These are phyloP conservation scores for Coemansia sp. DNA, from an alignment of 192 early-diverging fungal species.

Conservation along the genomic window DNA sequence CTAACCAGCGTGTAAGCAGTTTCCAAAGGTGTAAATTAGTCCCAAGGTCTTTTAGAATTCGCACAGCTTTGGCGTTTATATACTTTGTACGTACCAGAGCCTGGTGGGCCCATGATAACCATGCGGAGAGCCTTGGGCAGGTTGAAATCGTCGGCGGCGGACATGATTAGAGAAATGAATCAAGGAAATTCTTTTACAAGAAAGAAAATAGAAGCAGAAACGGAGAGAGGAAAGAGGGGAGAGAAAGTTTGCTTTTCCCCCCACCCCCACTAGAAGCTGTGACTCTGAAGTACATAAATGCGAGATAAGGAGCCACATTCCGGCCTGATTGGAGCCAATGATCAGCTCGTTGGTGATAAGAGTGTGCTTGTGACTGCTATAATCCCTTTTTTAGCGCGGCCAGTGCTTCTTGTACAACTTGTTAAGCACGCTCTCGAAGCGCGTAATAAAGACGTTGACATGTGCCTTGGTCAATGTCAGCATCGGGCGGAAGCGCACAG, in stretches of 20 bases:
- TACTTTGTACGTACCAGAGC: conserved; percentile 67
- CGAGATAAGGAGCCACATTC: not conserved
- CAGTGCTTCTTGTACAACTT: conserved; percentile 57
- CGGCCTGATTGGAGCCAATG: not conserved
- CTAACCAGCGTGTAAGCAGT: conserved; percentile 18
- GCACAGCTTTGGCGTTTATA: not conserved
- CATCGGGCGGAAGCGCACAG: conserved; percentile 73
- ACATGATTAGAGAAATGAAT: conserved; percentile 13
- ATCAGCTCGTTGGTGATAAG: not conserved
- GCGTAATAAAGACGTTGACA: conserved; percentile 69
- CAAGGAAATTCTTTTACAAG: conserved; percentile 1
- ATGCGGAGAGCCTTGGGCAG: conserved; percentile 62
- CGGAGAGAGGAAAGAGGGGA: not conserved
- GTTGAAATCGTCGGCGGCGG: conserved; percentile 40
- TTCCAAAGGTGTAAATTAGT: conserved; percentile 21
- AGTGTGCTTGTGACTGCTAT: not conserved
- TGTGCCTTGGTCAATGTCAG: conserved; percentile 68
- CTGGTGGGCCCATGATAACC: conserved; percentile 92
- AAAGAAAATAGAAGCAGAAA: conserved; percentile 8
- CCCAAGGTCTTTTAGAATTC: conserved; percentile 3
- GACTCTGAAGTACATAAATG: not conserved
- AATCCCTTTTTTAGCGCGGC: conserved; percentile 17
- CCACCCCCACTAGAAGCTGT: not conserved
- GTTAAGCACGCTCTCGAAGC: conserved; percentile 61
- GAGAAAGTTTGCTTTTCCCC: not conserved